These are phyloP conservation scores for Pichia sporocuriosa DNA, from an alignment of 805 yeast species.

Conservation along the genomic window DNA sequence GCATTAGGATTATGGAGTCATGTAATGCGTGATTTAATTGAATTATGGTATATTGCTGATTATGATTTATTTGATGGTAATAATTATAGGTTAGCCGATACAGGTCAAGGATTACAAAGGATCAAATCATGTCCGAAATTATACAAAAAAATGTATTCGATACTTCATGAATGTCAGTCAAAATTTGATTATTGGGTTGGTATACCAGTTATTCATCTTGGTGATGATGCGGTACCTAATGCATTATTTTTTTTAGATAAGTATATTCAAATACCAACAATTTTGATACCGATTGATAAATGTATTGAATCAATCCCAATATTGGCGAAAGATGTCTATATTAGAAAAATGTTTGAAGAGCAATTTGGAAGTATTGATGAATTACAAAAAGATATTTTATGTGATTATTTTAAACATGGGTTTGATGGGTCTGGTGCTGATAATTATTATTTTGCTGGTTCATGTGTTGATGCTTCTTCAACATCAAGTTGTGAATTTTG, in stretches of 20 bases:
- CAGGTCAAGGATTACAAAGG: slow-evolving; percentile 79
- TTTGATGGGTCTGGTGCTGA: slow-evolving; percentile 82
- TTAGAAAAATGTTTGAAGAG: slow-evolving; percentile 43
- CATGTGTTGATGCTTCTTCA: slow-evolving; percentile 76
- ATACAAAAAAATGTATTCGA: slow-evolving; percentile 62
- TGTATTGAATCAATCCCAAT: slow-evolving; percentile 50
- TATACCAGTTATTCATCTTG: slow-evolving; percentile 70
- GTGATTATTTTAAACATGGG: slow-evolving; percentile 51
- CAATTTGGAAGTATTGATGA: slow-evolving; percentile 53
- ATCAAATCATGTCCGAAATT: slow-evolving; percentile 68
- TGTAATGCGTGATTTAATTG: slow-evolving; percentile 72
- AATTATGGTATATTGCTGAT: slow-evolving; percentile 72
- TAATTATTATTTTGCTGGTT: slow-evolving; percentile 76
- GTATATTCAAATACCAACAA: slow-evolving; percentile 73
- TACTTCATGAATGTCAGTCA: slow-evolving; percentile 59
- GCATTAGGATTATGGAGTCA: slow-evolving; percentile 70
- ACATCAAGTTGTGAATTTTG: slow-evolving; percentile 84
- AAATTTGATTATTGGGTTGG: slow-evolving; percentile 69
- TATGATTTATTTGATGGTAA: slow-evolving; percentile 53
- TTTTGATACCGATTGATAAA: slow-evolving; percentile 64
- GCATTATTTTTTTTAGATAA: slow-evolving; percentile 75
- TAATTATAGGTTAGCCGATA: slow-evolving; percentile 55
- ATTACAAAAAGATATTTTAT: slow-evolving; percentile 41
- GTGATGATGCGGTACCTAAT: slow-evolving; percentile 81
- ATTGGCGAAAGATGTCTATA: slow-evolving; percentile 40